Conservation (phyloP, 495 filamentous ascomycete genomes). For the Tuber umbilicatum region DNA sequence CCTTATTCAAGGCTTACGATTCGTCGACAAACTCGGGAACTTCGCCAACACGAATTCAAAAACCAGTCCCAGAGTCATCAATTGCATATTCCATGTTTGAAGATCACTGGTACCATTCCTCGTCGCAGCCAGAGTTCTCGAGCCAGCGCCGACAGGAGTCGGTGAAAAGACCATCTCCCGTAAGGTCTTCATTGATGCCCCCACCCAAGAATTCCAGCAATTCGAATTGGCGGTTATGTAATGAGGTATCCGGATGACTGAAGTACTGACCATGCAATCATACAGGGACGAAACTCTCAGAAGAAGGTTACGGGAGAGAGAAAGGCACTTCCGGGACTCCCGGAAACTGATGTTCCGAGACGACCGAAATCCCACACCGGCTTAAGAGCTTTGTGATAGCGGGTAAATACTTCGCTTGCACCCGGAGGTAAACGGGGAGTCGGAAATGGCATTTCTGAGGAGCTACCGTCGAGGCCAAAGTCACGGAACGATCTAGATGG, state of each 20-base stretch:
- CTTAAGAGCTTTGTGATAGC: constrained; percentile 51
- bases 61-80: constrained; percentile 6
- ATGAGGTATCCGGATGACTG: constrained; percentile 13
- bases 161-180: constrained; percentile 35
- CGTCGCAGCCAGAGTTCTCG: constrained; percentile 24
- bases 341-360: constrained; percentile 51
- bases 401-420: constrained; percentile 47
- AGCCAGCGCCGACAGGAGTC: constrained; percentile 33
- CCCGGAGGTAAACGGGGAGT: constrained; percentile 46
- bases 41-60: not conserved
- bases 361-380: constrained; percentile 72
- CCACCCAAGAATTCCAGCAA: not conserved
- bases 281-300: constrained; percentile 41
- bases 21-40: not conserved
- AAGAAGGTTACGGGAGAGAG: constrained; percentile 45
- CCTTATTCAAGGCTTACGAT: not conserved
- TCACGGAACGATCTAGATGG: constrained; percentile 47
- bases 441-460: constrained; percentile 34
- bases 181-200: constrained; percentile 33
- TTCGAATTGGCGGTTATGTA: not conserved
- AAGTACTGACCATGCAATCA: constrained; percentile 7
- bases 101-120: constrained; percentile 42
- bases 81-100: constrained; percentile 38
- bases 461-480: constrained; percentile 37
- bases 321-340: constrained; percentile 50